Evolutionary conservation across 371 early-diverging fungal species (phyloP).

Genomic region (Funneliformis caledonium): DNA sequence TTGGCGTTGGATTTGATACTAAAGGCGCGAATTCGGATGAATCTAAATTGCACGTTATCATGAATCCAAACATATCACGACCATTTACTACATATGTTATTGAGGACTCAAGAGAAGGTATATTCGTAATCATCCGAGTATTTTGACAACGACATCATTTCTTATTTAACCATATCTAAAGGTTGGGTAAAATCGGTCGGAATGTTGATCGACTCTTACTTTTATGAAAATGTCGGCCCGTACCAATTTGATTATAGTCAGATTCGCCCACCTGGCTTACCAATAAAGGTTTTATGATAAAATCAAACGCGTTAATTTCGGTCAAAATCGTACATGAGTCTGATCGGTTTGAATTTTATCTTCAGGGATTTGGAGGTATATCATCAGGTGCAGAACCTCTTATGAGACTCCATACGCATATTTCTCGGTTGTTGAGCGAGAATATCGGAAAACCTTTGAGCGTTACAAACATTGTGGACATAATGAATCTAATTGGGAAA

Average conservation of each 20-base stretch:
- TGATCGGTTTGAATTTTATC: too few species aligned
- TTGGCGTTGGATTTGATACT: slow-evolving; percentile 55
- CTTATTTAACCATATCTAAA: neutral
- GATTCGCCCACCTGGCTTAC: slow-evolving; percentile 44
- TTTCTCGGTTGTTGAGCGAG: slow-evolving; percentile 41
- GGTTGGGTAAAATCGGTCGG: slow-evolving; percentile 50
- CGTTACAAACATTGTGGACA: slow-evolving; percentile 47
- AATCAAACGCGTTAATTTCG: neutral
- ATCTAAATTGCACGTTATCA: neutral
- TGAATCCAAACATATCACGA: neutral
- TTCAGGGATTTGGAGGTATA: slow-evolving; percentile 50
- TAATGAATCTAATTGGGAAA: slow-evolving; percentile 53
- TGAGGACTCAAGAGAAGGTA: slow-evolving; percentile 52
- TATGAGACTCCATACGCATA: slow-evolving; percentile 42
- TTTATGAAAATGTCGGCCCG: slow-evolving; percentile 25
- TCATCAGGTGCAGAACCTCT: slow-evolving; percentile 48
- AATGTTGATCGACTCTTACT: slow-evolving; percentile 48
- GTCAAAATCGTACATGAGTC: neutral
- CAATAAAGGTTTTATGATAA: slow-evolving; percentile 42
- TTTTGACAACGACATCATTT: neutral
- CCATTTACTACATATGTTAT: slow-evolving; percentile 27
- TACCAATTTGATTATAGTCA: slow-evolving; percentile 45
- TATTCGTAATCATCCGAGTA: neutral
- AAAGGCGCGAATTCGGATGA: slow-evolving; percentile 43
- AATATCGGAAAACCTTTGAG: slow-evolving; percentile 42